Base-by-base conservation (phyloP, 2,329 filamentous ascomycete species). In the Diaporthe aspalathi region DNA sequence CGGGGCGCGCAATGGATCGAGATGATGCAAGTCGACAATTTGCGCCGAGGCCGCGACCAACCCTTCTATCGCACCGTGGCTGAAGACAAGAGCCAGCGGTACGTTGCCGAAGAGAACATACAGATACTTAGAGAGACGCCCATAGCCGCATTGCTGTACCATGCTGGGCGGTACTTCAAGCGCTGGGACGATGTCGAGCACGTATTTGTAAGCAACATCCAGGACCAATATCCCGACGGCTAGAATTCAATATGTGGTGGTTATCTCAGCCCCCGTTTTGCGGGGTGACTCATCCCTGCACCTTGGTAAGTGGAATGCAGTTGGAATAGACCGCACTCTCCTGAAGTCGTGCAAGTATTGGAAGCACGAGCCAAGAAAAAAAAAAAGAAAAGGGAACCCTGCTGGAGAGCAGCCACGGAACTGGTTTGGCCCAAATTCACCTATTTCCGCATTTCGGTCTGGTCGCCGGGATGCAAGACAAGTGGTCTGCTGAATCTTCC, bases 31-130 rank as follows among this genome's bases (percentile, higher is more conserved):
- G 86, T 92, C 8, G 89, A 92, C 76, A 81, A 83, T 4, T 78
- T 92, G 54, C 81, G 84, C 7, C 80, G 83, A 53, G 90, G 90
- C 1, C 81, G 88, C 47, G 79, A 87, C 60, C 91, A 93, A 78
- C 88, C 88, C 32, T 93, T 93, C 74, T 93, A 93, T 76, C 87
- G 92, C 77, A 88, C 90, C 40, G 80, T 92, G 88, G 91, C 81
- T 80, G 88, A 88, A 52, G 90, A 92, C 74, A 87, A 87, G 73
- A 88, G 82, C 67, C 82, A 86, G 20, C 84, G 90, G 38, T 93
- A 93, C 76, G 90, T 93, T 5, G 91, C 91, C 0, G 88, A 92
- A 76, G 91, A 93, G 79, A 92, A 92, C 74, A 90, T 93, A 66
- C 75, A 83, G 27, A 74, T 83, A 8, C 77, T 86, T 20, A 71